These are phyloP conservation scores for Quercus rubra DNA, from an alignment of 306 rosid species.

Conservation along the genomic window DNA sequence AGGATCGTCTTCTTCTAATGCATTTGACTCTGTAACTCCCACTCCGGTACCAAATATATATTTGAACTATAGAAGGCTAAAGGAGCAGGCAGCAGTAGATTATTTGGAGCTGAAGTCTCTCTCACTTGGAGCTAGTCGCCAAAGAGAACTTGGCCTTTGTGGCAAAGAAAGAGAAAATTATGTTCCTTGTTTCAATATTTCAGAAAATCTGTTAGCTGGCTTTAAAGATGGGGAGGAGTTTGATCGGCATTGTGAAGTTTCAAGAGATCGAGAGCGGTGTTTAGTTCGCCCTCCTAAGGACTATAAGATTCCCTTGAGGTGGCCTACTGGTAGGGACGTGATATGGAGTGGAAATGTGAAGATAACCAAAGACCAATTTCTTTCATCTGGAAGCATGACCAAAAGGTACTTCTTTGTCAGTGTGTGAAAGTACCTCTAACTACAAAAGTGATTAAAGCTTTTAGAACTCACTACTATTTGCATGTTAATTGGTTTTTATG, in stretches of 20 bases:
- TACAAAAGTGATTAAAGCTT: background rate
- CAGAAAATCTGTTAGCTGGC: conserved; percentile 66
- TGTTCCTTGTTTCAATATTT: conserved; percentile 92
- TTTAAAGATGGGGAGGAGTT: conserved; percentile 79
- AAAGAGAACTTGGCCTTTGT: conserved; percentile 74
- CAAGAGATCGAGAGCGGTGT: conserved; percentile 51
- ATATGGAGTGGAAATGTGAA: conserved; percentile 98
- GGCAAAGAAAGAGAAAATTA: conserved; percentile 79
- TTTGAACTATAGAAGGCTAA: conserved; percentile 80
- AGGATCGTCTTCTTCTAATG: conserved; percentile 64
- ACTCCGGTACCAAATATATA: conserved; percentile 50
- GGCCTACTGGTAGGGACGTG: conserved; percentile 93
- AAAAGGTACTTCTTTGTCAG: conserved; percentile 60
- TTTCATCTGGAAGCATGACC: conserved; percentile 98
- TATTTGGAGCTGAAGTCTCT: conserved; percentile 75
- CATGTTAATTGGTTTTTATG: background rate
- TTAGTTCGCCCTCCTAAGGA: conserved; percentile 96
- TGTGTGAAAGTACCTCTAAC: conserved; percentile 7
- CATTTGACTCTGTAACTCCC: conserved; percentile 42
- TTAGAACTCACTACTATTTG: conserved; percentile 3
- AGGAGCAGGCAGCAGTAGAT: conserved; percentile 84
- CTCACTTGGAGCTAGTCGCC: conserved; percentile 43
- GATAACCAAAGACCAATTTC: conserved; percentile 94
- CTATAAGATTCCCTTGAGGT: conserved; percentile 84
- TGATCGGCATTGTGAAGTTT: conserved; percentile 82